A percentile compares a stretch with the other conserved stretches of the same genome.
These are phyloP conservation scores for Abrus pulchellus DNA, from an alignment of 306 rosid genomes.

Conservation along the genomic window DNA sequence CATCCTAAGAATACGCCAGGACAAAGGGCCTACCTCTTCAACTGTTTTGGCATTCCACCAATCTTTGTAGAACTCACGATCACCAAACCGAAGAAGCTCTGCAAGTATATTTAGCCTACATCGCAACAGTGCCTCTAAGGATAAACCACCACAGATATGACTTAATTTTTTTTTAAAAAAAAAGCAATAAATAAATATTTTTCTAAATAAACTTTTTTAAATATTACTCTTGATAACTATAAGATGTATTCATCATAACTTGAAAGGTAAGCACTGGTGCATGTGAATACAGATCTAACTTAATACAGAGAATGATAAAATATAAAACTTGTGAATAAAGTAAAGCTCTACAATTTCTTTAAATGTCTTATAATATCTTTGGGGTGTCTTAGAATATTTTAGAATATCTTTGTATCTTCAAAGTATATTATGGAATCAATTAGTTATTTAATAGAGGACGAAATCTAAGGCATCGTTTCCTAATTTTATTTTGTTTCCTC, in stretches of 20 bases:
- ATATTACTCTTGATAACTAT: background rate
- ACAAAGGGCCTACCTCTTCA: slow-evolving; percentile 78
- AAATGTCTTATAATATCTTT: background rate
- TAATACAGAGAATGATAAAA: background rate
- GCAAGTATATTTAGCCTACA: slow-evolving; percentile 97
- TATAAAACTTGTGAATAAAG: slow-evolving; percentile 27
- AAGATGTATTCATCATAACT: slow-evolving; percentile 13
- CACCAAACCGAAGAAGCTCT: slow-evolving; percentile 92
- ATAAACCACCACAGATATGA: slow-evolving; percentile 34
- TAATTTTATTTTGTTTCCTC: background rate
- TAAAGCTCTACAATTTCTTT: slow-evolving; percentile 8
- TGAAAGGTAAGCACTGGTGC: slow-evolving; percentile 20
- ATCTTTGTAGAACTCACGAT: slow-evolving; percentile 95
- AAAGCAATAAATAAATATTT: background rate
- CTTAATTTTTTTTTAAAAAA: background rate
- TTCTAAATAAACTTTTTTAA: background rate
- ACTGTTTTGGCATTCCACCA: slow-evolving; percentile 99
- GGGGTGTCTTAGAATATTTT: background rate
- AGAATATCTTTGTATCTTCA: background rate
- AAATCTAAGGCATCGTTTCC: background rate
- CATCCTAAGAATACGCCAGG: slow-evolving; percentile 35
- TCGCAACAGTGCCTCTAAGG: slow-evolving; percentile 48
- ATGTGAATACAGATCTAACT: slow-evolving; percentile 1
- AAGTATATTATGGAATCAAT: background rate
- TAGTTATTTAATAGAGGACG: background rate